Conservation (phyloP, 192 early-diverging fungal species). For the Podila clonocystis region DNA sequence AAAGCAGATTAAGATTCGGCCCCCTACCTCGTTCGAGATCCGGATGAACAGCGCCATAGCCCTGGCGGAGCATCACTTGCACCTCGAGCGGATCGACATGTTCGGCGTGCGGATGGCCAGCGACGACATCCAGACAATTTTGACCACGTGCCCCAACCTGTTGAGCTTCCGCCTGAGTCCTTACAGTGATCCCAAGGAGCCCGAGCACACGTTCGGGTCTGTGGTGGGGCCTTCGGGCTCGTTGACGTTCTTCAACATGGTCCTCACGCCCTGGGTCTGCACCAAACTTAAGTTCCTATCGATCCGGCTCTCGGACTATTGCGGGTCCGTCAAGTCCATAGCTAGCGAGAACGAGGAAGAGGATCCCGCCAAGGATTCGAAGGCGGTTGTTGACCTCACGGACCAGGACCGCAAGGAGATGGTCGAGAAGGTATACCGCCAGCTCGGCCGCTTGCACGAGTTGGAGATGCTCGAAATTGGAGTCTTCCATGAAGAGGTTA, state of each 20-base stretch:
- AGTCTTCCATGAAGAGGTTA: background rate
- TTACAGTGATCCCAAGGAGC: background rate
- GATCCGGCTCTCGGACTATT: background rate
- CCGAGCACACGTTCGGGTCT: background rate
- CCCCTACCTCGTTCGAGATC: background rate
- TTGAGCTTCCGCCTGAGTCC: background rate
- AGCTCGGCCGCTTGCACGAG: background rate
- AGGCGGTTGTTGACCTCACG: background rate
- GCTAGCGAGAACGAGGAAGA: background rate
- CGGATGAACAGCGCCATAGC: background rate
- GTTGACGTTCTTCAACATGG: background rate
- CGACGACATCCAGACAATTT: background rate
- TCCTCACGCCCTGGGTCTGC: background rate
- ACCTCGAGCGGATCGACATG: background rate
- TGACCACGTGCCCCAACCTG: background rate
- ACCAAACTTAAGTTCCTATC: background rate
- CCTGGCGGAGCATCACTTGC: background rate
- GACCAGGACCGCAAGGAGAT: background rate
- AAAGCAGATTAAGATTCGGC: background rate
- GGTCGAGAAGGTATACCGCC: background rate
- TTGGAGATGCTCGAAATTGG: slow-evolving; percentile 1
- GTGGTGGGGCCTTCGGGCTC: background rate
- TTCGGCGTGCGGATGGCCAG: background rate
- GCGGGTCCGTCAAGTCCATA: background rate
- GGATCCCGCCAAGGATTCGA: background rate